Base-by-base conservation (phyloP, 768 basidiomycete species). In the Strobilomyces confusus region DNA sequence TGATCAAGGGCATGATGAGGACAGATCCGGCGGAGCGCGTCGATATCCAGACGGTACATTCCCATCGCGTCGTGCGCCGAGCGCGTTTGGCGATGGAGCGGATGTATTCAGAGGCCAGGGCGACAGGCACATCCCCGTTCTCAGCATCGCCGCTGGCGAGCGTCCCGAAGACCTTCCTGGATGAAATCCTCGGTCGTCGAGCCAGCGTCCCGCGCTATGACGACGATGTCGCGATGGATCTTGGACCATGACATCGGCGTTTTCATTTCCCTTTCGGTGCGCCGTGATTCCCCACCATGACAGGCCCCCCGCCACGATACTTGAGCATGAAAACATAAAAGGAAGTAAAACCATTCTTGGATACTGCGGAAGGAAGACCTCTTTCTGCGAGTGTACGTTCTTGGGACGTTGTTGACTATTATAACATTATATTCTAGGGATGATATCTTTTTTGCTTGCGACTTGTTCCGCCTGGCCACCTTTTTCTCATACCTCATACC, bases 1-100 rank as follows among this genome's bases (percentile, higher is more conserved):
- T 95, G 61, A 81, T 95, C 61, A 78, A 72, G 63, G 74, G 77
- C 55, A 89, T 94, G 83, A 89, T 95, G 83, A 81, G 81, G 42
- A 81, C 82, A 0, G 82, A 87, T 47, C 84, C 92, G 3, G 71
- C 66, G 9, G 61, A 71, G 48, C 85, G 93, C 19, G 67, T 86
- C 49, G 75, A 73, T 17, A 78, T 86, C 30, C 72, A 75, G 43
- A 77, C 73, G 40, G 77, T 93, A 38, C 80, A 77, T 58, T 69
- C 66, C 13, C 84, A 94, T 64, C 77, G 78, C 9, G 76, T 89
- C 25, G 81, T 95, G 20, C 61, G 69, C 49, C 79, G 87, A 50
- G 82, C 85, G 34, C 77, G 89, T 45, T 69, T 62, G 51, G 72
- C 70, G 60, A 91, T 93, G 90, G 83, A 82, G 43, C 70, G 65